Evolutionary conservation across 768 basidiomycete species (phyloP), one percentile per base, ranked within the genome.

Genomic region (Gautieria morchelliformis): DNA sequence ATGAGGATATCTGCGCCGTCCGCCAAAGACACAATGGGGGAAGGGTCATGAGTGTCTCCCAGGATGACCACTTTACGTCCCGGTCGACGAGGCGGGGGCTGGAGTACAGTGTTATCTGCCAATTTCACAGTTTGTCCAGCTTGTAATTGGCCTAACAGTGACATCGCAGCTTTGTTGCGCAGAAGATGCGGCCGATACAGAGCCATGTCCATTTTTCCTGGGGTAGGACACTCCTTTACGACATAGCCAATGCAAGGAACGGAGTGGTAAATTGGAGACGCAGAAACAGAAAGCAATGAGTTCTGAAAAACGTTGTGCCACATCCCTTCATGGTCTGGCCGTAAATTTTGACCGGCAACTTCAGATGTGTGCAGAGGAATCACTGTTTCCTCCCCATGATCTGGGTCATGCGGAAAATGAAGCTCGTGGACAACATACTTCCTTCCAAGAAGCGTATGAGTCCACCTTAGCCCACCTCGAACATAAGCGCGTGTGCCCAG

Each of bases 381-480:
- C 20, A 68, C 60, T 7, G 76, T 79, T 61, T 68, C 68, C 62
- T 82, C 81, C n/a, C 75, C 79, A 19, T 65, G 64, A 22, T 70
- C 68, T 1, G 82, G 76, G 66, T 93, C 89, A 20, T 74, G 70
- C 11, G 79, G 76, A 52, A 80, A 78, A 19, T 84, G 82, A 15
- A 94, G 74, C 67, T 94, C 92, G 68, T 94, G 90, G 24, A 93
- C 87, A 53, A 88, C 79, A 64, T 88, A 94, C 2, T 83, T 78
- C 1, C 72, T 68, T 10, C 78, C 79, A 24, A 93, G 75, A 19
- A 80, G 71, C 8, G 87, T 84, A 63, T 89, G 75, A 1, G 90
- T 88, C 64, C 83, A 84, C 22, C 69, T 67, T 51, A 93, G 75
- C 32, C 81, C 79, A 48, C 72, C 77, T 45, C 91, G 85, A 59